Percentiles rank a stretch among this genome's conserved stretches.
These are phyloP conservation scores for Excoecaria agallocha DNA, from an alignment of 345 rosid genomes.

Conservation along the genomic window DNA sequence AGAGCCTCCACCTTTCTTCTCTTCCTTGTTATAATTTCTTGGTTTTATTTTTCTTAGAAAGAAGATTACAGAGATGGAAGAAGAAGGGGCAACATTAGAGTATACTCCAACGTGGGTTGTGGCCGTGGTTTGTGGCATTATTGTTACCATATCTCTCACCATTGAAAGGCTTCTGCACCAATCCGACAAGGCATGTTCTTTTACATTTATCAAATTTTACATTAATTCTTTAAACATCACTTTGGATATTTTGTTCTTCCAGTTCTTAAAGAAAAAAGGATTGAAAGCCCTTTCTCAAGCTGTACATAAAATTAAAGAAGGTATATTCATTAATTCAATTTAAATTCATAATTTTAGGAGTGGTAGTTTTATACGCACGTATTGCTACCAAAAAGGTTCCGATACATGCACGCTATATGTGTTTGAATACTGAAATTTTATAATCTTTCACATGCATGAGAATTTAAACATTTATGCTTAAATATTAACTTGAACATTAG, in stretches of 20 bases:
- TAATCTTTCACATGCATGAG: too few species aligned
- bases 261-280: conserved; percentile 51
- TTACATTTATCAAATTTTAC: background rate
- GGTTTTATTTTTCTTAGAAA: too few species aligned
- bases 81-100: conserved; percentile 60
- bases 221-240: background rate
- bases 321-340: too few species aligned
- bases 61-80: conserved; percentile 40
- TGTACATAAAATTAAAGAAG: conserved; percentile 83
- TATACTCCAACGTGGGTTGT: conserved; percentile 85
- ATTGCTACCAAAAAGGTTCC: too few species aligned
- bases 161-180: conserved; percentile 64
- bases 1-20: background rate
- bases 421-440: too few species aligned
- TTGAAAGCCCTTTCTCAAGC: conserved; percentile 77
- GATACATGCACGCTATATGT: too few species aligned
- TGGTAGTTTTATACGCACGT: too few species aligned
- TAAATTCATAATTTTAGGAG: too few species aligned
- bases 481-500: too few species aligned
- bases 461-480: too few species aligned
- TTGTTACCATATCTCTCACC: conserved; percentile 63
- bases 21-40: too few species aligned
- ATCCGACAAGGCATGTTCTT: conserved; percentile 57
- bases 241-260: background rate
- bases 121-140: conserved; percentile 70